Evolutionary conservation across 2,329 filamentous ascomycete genomes (phyloP), one percentile per base, ranked within the genome.

Genomic region (Fusarium sp.): DNA sequence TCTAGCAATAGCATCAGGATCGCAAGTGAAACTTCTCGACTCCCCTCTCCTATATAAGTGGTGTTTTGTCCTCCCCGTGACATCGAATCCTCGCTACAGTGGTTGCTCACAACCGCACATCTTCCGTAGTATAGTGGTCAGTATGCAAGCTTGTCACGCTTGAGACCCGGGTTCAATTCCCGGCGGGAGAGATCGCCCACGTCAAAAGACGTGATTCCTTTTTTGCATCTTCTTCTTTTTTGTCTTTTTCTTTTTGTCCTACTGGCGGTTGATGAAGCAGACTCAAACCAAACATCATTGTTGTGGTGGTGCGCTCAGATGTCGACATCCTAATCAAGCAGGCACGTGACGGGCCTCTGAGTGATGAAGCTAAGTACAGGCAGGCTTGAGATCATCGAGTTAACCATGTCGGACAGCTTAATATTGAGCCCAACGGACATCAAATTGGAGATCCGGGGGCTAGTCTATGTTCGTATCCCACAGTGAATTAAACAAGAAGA

Each of bases 401-500:
- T 57, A 93, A 83, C 89, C 89, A 90, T 70, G 42, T 10, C 8
- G 2, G 14, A n/a, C 14, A 3, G 42, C 20, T 25, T 25, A 9
- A 25, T 25, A 46, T 25, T 4, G 8, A 46, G 13, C 4, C 42
- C 8, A n/a, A 14, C 6, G 42, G 6, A 14, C 6, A 9, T 46
- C 20, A 2, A 2, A 25, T n/a, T 6, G 9, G 14, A 46, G 3
- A 23, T 7, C 11, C 5, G 4, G 18, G 11, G 7, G 20, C 5
- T 9, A 6, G 14, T n/a, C 20, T n/a, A 10, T 46, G 40, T 10
- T 46, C 8, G 6, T 42, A 8, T 18, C 4, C 36, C 16, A 42
- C 4, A 13, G 11, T 27, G 42, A 27, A 49, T 27, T 8, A 7
- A 11, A 6, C 16, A 25, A 14, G 8, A n/a, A 0, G 20, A 25